These are phyloP conservation scores for Leucosporidium yakuticum DNA, from an alignment of 768 basidiomycete species.

Conservation along the genomic window DNA sequence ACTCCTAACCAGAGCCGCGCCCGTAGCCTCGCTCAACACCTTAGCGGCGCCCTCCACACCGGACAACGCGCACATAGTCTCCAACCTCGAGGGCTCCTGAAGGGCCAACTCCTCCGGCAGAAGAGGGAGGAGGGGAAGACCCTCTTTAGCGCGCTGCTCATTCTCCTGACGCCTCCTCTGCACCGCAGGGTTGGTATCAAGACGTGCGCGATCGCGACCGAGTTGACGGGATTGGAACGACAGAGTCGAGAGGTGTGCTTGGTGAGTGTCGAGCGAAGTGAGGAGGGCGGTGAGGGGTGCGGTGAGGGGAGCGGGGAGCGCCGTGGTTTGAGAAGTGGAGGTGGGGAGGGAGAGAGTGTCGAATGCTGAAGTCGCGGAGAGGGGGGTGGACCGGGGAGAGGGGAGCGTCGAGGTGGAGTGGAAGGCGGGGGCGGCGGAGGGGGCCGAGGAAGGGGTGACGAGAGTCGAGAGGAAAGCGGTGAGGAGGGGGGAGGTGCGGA, in stretches of 20 bases:
- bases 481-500: slow-evolving; percentile 37
- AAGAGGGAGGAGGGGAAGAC: slow-evolving; percentile 26
- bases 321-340: slow-evolving; percentile 13
- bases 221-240: slow-evolving; percentile 36
- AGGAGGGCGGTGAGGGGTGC: slow-evolving; percentile 31
- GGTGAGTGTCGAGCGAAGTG: slow-evolving; percentile 35
- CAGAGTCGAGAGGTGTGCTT: slow-evolving; percentile 34
- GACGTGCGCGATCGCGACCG: slow-evolving; percentile 33
- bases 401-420: slow-evolving; percentile 5
- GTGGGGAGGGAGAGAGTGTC: slow-evolving; percentile 28
- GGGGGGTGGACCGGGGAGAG: slow-evolving; percentile 6
- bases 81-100: slow-evolving; percentile 31
- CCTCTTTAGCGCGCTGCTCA: slow-evolving; percentile 32
- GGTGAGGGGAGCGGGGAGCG: slow-evolving; percentile 25
- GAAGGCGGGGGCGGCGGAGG: slow-evolving; percentile 8
- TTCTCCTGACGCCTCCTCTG: slow-evolving; percentile 32
- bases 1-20: slow-evolving; percentile 5
- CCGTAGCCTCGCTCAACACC: slow-evolving; percentile 11
- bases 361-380: slow-evolving; percentile 17
- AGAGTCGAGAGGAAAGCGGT: slow-evolving; percentile 39
- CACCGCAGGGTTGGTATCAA: slow-evolving; percentile 30
- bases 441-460: slow-evolving; percentile 14
- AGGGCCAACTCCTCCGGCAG: slow-evolving; percentile 29
- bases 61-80: slow-evolving; percentile 32
- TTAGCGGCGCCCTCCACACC: slow-evolving; percentile 34